phyloP scores from a whole-genome alignment of 805 yeast genomes.

The Pichia nanzhaoensis region DNA sequence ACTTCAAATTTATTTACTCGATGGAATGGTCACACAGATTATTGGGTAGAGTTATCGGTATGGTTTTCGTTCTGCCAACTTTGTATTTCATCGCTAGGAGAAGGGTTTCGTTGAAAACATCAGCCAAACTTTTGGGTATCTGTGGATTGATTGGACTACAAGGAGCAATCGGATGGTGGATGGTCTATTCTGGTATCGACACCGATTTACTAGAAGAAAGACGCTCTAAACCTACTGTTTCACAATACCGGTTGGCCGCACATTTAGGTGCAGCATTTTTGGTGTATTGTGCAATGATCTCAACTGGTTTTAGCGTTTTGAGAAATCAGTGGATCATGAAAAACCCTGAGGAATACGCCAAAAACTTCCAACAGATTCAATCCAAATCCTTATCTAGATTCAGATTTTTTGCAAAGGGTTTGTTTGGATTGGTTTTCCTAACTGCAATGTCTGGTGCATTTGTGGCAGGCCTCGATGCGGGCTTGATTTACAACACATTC shows the following conservation, averaged over 20 bases:
- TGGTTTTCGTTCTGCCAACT: slow-evolving; percentile 78
- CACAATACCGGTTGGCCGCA: slow-evolving; percentile 89
- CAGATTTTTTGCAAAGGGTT: slow-evolving; percentile 46
- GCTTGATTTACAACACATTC: slow-evolving; percentile 89
- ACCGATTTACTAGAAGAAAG: slow-evolving; percentile 69
- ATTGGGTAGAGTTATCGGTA: slow-evolving; percentile 87
- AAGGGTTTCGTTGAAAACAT: slow-evolving; percentile 60
- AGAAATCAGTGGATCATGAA: slow-evolving; percentile 65
- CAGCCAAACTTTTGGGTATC: slow-evolving; percentile 61
- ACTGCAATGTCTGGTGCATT: slow-evolving; percentile 98
- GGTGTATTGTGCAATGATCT: slow-evolving; percentile 80
- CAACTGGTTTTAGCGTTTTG: slow-evolving; percentile 81
- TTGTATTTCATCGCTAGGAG: slow-evolving; percentile 65
- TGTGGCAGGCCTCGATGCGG: slow-evolving; percentile 98
- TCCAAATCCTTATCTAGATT: slow-evolving; percentile 53
- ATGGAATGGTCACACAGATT: slow-evolving; percentile 98
- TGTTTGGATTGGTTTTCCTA: slow-evolving; percentile 65
- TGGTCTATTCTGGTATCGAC: slow-evolving; percentile 94
- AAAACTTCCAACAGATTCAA: slow-evolving; percentile 50
- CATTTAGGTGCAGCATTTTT: slow-evolving; percentile 91
- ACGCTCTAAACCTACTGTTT: slow-evolving; percentile 92
- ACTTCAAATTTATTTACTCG: slow-evolving; percentile 86
- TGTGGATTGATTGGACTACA: slow-evolving; percentile 81
- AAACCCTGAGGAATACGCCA: slow-evolving; percentile 52
- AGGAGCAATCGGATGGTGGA: slow-evolving; percentile 99